phyloP scores from a whole-genome alignment of 2,329 filamentous ascomycete species.

The Cladosporium sphaerospermum region DNA sequence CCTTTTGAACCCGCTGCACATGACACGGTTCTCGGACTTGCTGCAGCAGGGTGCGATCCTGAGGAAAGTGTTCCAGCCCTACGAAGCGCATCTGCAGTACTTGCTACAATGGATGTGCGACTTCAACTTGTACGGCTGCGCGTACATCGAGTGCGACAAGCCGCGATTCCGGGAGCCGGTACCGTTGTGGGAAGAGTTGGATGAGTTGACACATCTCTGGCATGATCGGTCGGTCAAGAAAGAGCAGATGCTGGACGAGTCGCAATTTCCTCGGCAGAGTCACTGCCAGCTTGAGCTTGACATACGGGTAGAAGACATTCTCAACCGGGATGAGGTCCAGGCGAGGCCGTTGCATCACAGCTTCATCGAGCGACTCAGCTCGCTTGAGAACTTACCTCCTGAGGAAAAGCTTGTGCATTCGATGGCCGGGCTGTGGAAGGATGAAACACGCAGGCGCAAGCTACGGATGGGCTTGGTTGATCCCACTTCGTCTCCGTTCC shows the following conservation, averaged over 20 bases:
- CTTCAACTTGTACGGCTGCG: constrained; percentile 94
- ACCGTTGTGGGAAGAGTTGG: constrained; percentile 61
- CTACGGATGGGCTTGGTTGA: constrained; percentile 59
- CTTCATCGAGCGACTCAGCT: constrained; percentile 65
- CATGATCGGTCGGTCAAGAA: constrained; percentile 65
- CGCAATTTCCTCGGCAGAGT: constrained; percentile 66
- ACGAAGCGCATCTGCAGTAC: constrained; percentile 90
- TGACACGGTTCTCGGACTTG: constrained; percentile 81
- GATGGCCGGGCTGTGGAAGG: constrained; percentile 88
- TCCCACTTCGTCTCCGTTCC: constrained; percentile 68
- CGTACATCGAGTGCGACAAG: constrained; percentile 68
- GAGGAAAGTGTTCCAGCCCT: constrained; percentile 78
- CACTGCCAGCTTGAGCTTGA: constrained; percentile 89
- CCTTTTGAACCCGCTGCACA: constrained; percentile 77
- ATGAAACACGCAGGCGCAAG: constrained; percentile 76
- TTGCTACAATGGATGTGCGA: constrained; percentile 96
- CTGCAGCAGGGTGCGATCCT: constrained; percentile 83
- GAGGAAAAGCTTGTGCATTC: constrained; percentile 84
- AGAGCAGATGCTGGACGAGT: constrained; percentile 55
- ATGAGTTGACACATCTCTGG: constrained; percentile 63
- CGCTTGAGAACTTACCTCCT: constrained; percentile 47
- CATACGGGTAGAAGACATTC: constrained; percentile 78
- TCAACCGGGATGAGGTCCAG: constrained; percentile 70
- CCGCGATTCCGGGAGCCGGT: constrained; percentile 70
- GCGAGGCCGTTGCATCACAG: constrained; percentile 79